Evolutionary conservation across 2,329 filamentous ascomycete genomes (phyloP), one percentile per base, ranked within the genome.

Genomic region (Clonostachys byssicola): DNA sequence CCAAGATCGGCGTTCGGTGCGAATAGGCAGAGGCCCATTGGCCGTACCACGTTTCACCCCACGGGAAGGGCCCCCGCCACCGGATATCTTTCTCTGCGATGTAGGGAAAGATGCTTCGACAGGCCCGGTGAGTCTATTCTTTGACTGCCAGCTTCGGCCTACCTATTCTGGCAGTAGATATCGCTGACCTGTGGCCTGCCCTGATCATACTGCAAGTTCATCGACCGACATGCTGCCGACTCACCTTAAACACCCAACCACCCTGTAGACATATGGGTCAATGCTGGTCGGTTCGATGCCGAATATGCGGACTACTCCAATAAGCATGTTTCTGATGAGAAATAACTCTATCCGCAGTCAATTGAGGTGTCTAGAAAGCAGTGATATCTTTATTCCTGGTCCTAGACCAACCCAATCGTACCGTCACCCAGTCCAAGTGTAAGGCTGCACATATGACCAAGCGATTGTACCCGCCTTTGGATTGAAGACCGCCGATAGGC

Each of bases 271-370:
- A 9, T 10, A 10, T 30, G 23, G 23, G 23, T 30, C 23, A 30
- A 30, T 30, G 23, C 5, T 30, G 9, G 23, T 54, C 60, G 67
- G 36, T 61, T 79, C 44, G 61, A 78, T 54, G 68, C 73, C 2
- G 72, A 78, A 48, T 80, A 80, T 54, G 71, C 68, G 43, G 66
- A 58, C 12, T 79, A 78, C 59, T 79, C 80, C 61, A 77, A 79
- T 54, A 54, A 72, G 51, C 62, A 77, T 56, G 63, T 79, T 42
- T 60, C 73, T 52, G 65, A 76, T 59, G 66, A 71, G 45, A 74
- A 75, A 51, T 76, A 77, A 55, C 77, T 79, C 4, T 78, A 82
- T 55, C 64, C 73, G 13, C 77, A 79, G 48, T 74, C 78, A 1
- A 64, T 82, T 10, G 66, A 66, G 18, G 74, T 69, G 1, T 80